These are phyloP conservation scores for Malus sieversii DNA, from an alignment of 306 rosid genomes.

Conservation along the genomic window DNA sequence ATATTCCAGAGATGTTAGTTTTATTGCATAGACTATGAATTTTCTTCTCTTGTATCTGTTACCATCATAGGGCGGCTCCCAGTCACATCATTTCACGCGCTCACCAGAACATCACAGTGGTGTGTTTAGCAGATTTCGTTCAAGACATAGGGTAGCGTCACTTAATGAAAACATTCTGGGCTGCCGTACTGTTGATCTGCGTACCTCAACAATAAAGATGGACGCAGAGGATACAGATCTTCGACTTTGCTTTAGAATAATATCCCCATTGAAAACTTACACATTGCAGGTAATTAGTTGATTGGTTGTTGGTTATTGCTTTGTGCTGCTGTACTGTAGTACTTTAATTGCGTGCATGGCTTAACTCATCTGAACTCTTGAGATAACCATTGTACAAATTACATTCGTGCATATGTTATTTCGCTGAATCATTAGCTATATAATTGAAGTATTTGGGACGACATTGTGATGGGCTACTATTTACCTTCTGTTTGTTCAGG, in stretches of 20 bases:
- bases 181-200: constrained; percentile 61
- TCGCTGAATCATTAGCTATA: not conserved
- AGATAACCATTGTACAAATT: not conserved
- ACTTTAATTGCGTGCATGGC: not conserved
- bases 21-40: constrained; percentile 6
- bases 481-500: constrained; percentile 46
- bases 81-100: constrained; percentile 51
- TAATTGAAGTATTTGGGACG: not conserved
- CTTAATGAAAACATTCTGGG: constrained; percentile 63
- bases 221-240: constrained; percentile 92
- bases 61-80: constrained; percentile 55
- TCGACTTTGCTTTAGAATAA: constrained; percentile 92
- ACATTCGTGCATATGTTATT: not conserved
- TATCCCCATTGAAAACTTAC: constrained; percentile 75
- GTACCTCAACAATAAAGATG: constrained; percentile 85
- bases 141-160: constrained; percentile 55
- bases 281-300: constrained; percentile 73
- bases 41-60: constrained; percentile 13
- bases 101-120: constrained; percentile 68
- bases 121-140: constrained; percentile 87
- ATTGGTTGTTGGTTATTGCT: constrained; percentile 12
- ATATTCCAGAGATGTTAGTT: not conserved
- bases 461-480: not conserved
- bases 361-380: not conserved
- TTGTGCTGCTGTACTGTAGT: not conserved